Evolutionary conservation across 2,329 filamentous ascomycete genomes (phyloP), one percentile per base, ranked within the genome.

Genomic region (Raffaelea deltoideospora): DNA sequence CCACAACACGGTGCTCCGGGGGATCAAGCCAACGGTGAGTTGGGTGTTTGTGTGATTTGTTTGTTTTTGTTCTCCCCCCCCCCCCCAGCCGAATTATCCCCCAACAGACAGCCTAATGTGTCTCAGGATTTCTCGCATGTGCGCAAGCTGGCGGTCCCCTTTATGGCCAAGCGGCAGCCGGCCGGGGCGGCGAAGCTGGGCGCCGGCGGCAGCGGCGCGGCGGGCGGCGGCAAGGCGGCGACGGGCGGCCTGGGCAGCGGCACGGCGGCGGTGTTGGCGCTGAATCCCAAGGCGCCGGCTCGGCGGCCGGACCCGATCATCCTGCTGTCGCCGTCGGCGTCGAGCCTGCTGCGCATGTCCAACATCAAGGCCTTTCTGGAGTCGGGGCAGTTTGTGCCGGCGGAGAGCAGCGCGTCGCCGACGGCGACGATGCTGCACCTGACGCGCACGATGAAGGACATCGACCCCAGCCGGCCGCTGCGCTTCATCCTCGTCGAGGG

Each of bases 331-430:
- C 90, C 90, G 2, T 96, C 88, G 2, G 90, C 88, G 10, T 95
- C 88, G 3, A 92, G 87, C 2, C 75, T 96, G 34, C 76, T 98
- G 27, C 86, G 88, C 55, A 85, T 96, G 73, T 82, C 84, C 37
- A 98, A 98, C 55, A 85, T 92, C 58, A 92, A 93, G 53, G 78
- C 82, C 22, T 96, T 98, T 67, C 79, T 98, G 45, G 79, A 88
- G 54, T 71, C 77, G 39, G 87, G 87, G 39, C 65, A 79, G 45
- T 98, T 88, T 60, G 67, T 78, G 6, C 83, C 85, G 1, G 71
- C 85, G 4, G 80, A 87, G 65, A 54, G 73, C 38, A 74, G 73
- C 47, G 74, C 75, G 13, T n/a, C n/a, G n/a, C n/a, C n/a, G n/a
- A 69, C 75, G 20, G 69, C 78, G 31, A 86, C 82, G 47, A 86